Evolutionary conservation across 495 filamentous ascomycete species (phyloP).

Genomic region (Lophiotrema nucula): DNA sequence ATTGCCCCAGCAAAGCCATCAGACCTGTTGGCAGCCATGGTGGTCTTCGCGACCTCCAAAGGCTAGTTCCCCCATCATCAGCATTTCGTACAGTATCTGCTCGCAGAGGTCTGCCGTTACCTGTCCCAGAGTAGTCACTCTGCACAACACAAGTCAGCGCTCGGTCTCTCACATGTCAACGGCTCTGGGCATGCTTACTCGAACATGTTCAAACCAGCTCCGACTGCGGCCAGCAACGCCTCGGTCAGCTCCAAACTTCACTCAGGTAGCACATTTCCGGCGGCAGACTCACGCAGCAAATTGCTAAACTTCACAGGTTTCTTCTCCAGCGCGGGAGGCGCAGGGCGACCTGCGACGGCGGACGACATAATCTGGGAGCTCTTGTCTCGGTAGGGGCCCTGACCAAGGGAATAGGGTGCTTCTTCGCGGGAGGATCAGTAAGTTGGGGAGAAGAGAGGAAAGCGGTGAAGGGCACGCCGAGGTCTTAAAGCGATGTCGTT

Average conservation of each 20-base stretch:
- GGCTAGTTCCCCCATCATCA: conserved; percentile 54
- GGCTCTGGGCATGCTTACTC: conserved; percentile 58
- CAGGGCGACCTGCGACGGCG: conserved; percentile 51
- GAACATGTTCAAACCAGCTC: conserved; percentile 96
- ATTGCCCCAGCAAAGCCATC: conserved; percentile 84
- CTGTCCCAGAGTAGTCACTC: conserved; percentile 85
- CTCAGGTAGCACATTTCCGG: not conserved
- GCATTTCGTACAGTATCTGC: conserved; percentile 12
- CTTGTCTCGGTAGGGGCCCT: conserved; percentile 34
- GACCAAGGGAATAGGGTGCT: conserved; percentile 59
- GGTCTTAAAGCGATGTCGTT: conserved; percentile 4
- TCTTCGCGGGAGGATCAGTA: conserved; percentile 48
- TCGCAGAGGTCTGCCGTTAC: conserved; percentile 41
- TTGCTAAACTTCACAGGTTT: conserved; percentile 99
- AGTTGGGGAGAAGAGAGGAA: not conserved
- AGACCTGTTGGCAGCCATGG: conserved; percentile 93
- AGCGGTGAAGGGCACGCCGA: not conserved
- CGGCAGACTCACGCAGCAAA: conserved; percentile 64
- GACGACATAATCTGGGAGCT: conserved; percentile 34
- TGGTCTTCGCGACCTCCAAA: conserved; percentile 98
- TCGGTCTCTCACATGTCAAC: conserved; percentile 6
- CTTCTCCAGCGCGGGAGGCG: conserved; percentile 78
- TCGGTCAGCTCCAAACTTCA: conserved; percentile 21
- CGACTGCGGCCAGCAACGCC: conserved; percentile 54
- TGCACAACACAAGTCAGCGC: conserved; percentile 38